A percentile compares a stretch with the other conserved stretches of the same genome.
Evolutionary conservation across 129 eudicot species (phyloP).

Genomic region (Calendula officinalis): DNA sequence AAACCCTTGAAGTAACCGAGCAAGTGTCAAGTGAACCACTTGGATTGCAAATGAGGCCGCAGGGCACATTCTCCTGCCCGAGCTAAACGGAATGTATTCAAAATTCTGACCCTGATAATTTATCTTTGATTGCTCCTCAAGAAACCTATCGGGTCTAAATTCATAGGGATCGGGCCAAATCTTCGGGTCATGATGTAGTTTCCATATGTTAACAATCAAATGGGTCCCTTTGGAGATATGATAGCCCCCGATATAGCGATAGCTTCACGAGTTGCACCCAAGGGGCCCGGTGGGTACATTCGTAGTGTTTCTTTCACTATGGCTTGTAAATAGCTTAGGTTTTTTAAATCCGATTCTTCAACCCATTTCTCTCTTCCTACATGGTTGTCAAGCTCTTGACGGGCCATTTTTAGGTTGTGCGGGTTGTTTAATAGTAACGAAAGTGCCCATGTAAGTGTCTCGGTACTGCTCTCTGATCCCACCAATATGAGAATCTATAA

Average conservation of each 20-base stretch:
- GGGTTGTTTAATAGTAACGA: constrained; percentile 34
- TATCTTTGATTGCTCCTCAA: constrained; percentile 15
- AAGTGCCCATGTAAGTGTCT: constrained; percentile 25
- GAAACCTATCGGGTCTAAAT: constrained; percentile 37
- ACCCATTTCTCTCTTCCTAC: constrained; percentile 40
- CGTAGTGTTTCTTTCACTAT: constrained; percentile 52
- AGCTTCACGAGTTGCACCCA: constrained; percentile 49
- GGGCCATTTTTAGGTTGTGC: constrained; percentile 25
- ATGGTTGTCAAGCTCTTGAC: constrained; percentile 32
- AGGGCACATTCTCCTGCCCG: constrained; percentile 43
- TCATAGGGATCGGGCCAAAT: constrained; percentile 38
- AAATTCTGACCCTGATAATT: constrained; percentile 25
- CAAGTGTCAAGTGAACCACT: constrained; percentile 23
- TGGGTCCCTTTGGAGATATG: constrained; percentile 41
- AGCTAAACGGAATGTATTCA: constrained; percentile 38
- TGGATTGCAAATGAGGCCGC: constrained; percentile 16
- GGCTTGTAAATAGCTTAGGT: constrained; percentile 38
- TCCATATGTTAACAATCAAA: constrained; percentile 49
- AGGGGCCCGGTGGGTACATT: constrained; percentile 60
- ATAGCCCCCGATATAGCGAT: constrained; percentile 21
- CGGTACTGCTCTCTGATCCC: constrained; percentile 49
- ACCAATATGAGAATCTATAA: constrained; percentile 42
- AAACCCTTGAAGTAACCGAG: constrained; percentile 34
- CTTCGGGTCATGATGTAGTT: constrained; percentile 43
- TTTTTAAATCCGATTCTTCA: constrained; percentile 44